Percentiles rank a stretch among this genome's conserved stretches.
Conservation (phyloP, 2,329 filamentous ascomycete genomes). For the Knufia petricola region DNA sequence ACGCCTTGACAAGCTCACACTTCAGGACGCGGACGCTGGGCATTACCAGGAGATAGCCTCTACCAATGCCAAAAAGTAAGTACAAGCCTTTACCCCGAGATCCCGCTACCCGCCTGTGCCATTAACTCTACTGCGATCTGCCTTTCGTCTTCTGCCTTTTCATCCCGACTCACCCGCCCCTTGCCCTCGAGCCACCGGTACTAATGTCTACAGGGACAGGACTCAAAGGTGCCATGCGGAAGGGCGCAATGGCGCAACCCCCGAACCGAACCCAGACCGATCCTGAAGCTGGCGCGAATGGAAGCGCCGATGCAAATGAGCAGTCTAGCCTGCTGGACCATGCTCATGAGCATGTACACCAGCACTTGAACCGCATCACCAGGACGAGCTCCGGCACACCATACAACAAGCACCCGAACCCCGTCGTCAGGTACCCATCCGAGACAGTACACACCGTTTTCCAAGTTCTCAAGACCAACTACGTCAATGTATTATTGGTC, state of each 20-base stretch:
- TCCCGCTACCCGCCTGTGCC: not conserved
- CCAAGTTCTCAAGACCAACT: slow-evolving; percentile 38
- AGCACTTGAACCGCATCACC: slow-evolving; percentile 10
- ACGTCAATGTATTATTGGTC: slow-evolving; percentile 52
- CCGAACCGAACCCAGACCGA: slow-evolving; percentile 18
- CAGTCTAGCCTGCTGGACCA: slow-evolving; percentile 27
- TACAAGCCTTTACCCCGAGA: not conserved
- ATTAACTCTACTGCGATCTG: not conserved
- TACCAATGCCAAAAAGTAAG: slow-evolving; percentile 8
- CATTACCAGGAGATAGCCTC: not conserved
- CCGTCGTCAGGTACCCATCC: slow-evolving; percentile 33
- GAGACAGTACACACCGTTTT: slow-evolving; percentile 33
- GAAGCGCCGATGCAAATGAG: slow-evolving; percentile 27
- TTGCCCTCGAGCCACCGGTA: not conserved
- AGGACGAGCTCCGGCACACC: slow-evolving; percentile 22
- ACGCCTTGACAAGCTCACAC: not conserved
- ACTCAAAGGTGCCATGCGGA: slow-evolving; percentile 9
- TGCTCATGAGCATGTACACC: slow-evolving; percentile 2
- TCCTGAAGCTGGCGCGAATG: slow-evolving; percentile 21
- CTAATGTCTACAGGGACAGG: slow-evolving; percentile 7
- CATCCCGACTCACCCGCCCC: not conserved
- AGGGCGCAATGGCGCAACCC: slow-evolving; percentile 16
- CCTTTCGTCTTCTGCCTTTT: not conserved
- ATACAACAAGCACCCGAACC: slow-evolving; percentile 29
- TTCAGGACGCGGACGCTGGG: not conserved